Percentiles rank a stretch among this genome's conserved stretches.
These are phyloP conservation scores for Capronia epimyces DNA, from an alignment of 2,329 filamentous ascomycete genomes.

Conservation along the genomic window DNA sequence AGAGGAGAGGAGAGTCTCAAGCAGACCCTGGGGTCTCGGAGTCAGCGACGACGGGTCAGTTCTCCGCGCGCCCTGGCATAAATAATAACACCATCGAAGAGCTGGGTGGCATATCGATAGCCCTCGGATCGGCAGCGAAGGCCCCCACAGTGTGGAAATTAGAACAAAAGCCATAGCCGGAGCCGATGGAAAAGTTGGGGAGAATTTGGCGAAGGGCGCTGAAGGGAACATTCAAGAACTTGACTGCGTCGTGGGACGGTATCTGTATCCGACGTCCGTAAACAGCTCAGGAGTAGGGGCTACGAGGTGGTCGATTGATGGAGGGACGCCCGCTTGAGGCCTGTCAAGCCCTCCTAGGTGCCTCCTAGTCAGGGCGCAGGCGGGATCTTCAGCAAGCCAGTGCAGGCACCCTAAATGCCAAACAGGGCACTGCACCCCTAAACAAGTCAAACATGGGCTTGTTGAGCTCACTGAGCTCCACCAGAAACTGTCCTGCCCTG, in stretches of 20 bases:
- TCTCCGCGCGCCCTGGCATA: too few relatives aligned
- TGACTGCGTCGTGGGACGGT: neutral
- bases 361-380: slow-evolving; percentile 1
- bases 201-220: slow-evolving; percentile 10
- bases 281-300: neutral
- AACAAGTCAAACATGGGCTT: neutral
- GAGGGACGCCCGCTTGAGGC: too few relatives aligned
- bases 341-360: too few relatives aligned
- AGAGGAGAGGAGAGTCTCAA: too few relatives aligned
- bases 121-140: slow-evolving; percentile 5
- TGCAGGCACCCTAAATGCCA: neutral
- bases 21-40: too few relatives aligned
- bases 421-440: neutral
- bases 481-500: neutral
- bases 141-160: slow-evolving; percentile 21
- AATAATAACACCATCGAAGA: neutral
- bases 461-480: neutral
- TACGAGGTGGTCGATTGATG: too few relatives aligned
- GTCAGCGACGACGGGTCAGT: too few relatives aligned
- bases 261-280: too few relatives aligned
- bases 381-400: neutral
- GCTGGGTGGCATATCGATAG: slow-evolving; percentile 12
- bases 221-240: neutral
- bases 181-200: slow-evolving; percentile 9
- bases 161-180: slow-evolving; percentile 7